Percentiles rank a stretch among this genome's conserved stretches.
These are phyloP conservation scores for Stagonosporopsis rhizophila DNA, from an alignment of 2,329 filamentous ascomycete genomes.

Conservation along the genomic window DNA sequence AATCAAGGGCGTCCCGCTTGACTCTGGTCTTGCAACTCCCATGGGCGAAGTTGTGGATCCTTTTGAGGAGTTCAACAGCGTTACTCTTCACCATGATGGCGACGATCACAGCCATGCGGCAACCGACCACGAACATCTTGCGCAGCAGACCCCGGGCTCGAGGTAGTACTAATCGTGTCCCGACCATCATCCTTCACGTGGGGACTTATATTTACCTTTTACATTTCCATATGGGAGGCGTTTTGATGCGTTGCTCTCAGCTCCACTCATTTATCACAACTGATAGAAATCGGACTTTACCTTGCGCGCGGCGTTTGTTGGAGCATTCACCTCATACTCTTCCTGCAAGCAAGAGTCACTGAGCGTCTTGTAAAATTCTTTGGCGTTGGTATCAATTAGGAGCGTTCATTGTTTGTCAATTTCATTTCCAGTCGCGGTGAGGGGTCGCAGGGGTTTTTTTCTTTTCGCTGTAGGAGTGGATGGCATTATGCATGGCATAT, in stretches of 20 bases:
- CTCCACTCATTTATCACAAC: conserved; percentile 40
- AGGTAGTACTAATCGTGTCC: conserved; percentile 6
- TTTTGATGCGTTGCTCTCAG: conserved; percentile 33
- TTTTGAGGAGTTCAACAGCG: conserved; percentile 98
- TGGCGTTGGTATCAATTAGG: conserved; percentile 11
- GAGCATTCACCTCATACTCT: conserved; percentile 12
- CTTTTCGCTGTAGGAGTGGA: neutral
- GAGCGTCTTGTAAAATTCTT: conserved; percentile 12
- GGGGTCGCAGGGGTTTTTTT: neutral
- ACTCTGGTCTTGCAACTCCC: conserved; percentile 84
- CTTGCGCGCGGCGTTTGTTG: conserved; percentile 30
- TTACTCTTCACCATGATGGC: conserved; percentile 95
- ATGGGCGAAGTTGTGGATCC: conserved; percentile 84
- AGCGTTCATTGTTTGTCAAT: conserved; percentile 8
- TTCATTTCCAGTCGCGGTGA: neutral
- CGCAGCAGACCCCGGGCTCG: conserved; percentile 25
- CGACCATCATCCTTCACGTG: neutral
- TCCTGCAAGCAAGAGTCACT: conserved; percentile 4
- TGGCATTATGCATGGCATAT: neutral
- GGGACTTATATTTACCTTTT: conserved; percentile 4
- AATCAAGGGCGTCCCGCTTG: conserved; percentile 81
- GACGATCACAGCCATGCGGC: conserved; percentile 67
- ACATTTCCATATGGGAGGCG: conserved; percentile 25
- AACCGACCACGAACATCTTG: conserved; percentile 29
- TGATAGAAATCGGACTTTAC: conserved; percentile 28